phyloP scores from a whole-genome alignment of 2,329 filamentous ascomycete species.

The Monosporascus sp. region DNA sequence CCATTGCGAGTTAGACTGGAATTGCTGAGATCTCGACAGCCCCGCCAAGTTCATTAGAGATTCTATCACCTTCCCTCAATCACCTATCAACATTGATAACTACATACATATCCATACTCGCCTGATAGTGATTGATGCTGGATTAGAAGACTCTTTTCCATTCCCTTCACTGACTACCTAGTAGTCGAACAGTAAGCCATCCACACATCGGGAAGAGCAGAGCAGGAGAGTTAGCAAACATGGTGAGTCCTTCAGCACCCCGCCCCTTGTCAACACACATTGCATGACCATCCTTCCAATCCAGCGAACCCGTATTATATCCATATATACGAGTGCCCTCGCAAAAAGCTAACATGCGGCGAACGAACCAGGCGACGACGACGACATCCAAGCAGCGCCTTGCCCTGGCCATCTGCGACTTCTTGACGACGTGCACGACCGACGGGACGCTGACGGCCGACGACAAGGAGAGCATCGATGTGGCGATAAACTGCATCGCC shows the following conservation, averaged over 20 bases:
- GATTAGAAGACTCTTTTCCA: not conserved
- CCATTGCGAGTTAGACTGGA: no score
- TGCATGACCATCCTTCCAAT: no score
- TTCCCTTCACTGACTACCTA: not conserved
- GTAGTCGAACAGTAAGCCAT: not conserved
- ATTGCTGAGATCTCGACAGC: no score
- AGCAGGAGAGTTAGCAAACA: not conserved
- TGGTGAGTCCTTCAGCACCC: not conserved
- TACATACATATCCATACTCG: not conserved
- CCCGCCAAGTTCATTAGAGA: not conserved
- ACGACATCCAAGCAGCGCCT: conserved; percentile 70
- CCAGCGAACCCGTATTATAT: not conserved
- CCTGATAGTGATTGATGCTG: not conserved
- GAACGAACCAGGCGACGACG: not conserved
- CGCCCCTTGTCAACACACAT: no score
- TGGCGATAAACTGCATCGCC: conserved; percentile 89
- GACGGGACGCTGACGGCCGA: conserved; percentile 87
- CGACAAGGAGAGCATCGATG: conserved; percentile 89
- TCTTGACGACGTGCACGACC: conserved; percentile 74
- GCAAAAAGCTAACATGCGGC: not conserved
- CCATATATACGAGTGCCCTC: not conserved
- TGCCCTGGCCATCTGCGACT: conserved; percentile 95
- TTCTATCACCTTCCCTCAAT: not conserved
- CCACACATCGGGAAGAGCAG: not conserved
- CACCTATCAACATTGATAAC: not conserved